Base-by-base conservation (phyloP, 441 rosid genomes). In the Euphorbia schlechtendalii region DNA sequence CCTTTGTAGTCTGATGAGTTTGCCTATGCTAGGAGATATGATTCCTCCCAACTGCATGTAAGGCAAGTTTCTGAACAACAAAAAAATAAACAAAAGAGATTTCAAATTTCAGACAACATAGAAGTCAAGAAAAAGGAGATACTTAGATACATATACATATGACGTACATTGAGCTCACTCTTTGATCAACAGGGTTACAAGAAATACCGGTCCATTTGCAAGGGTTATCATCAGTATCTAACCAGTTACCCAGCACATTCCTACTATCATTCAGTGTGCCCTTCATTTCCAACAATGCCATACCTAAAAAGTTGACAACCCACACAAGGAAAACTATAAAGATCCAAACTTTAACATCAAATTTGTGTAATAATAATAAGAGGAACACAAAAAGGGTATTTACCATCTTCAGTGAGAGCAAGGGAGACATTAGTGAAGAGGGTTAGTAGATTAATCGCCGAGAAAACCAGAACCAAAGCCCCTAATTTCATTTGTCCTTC, bases 131-230 rank as follows among this genome's bases (percentile, higher is more conserved):
- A n/a, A n/a, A n/a, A n/a, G n/a, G n/a, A n/a, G n/a, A n/a, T n/a
- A n/a, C n/a, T n/a, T n/a, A n/a, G n/a, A n/a, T n/a, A n/a, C n/a
- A n/a, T n/a, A n/a, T n/a, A n/a, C n/a, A n/a, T n/a, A n/a, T 21
- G 30, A 52, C 74, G 32, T 82, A 93, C 98, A 93, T 82, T 57
- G 87, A 80, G 61, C 74, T 81, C 6, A 93, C 97, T 69, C 94
- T 80, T 38, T 82, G 83, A 71, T 83, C 95, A 61, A 80, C 71
- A 28, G 81, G 77, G 62, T 83, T 62, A 74, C 98, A 92, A 49
- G 94, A 81, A 69, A 93, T 84, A 7, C 98, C 98, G 74, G 89
- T 90, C 98, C 98, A 93, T 66, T 78, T 76, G 76, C 98, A 88
- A 65, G 97, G 98, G 69, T 85, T 75, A 12, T 80, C 88, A 30